A percentile compares a stretch with the other conserved stretches of the same genome.
These are phyloP conservation scores for Sporobolomyces pararoseus DNA, from an alignment of 768 basidiomycete genomes.

Conservation along the genomic window DNA sequence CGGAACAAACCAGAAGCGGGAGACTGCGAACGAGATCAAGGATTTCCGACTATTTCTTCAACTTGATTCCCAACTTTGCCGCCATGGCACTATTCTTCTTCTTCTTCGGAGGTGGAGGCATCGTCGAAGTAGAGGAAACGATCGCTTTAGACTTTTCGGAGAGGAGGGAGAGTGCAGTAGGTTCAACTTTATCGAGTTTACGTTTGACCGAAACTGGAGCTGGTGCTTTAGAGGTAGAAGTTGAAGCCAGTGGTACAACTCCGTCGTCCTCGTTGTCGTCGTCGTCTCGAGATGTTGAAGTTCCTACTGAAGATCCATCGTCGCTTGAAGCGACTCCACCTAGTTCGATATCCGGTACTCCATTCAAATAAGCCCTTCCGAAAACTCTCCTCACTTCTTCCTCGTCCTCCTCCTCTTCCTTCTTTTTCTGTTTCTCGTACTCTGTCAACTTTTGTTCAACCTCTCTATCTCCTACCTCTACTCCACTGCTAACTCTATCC, in stretches of 20 bases:
- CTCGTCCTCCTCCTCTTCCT: constrained; percentile 88
- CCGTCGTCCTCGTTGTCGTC: no score
- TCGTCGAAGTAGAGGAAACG: constrained; percentile 54
- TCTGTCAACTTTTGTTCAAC: constrained; percentile 62
- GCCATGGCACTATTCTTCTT: constrained; percentile 57
- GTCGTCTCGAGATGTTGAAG: constrained; percentile 44
- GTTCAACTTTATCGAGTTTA: constrained; percentile 75
- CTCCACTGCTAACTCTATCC: constrained; percentile 55
- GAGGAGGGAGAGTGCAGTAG: constrained; percentile 64
- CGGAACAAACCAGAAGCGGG: background rate
- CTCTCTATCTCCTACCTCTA: constrained; percentile 58
- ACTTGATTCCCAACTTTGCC: constrained; percentile 68
- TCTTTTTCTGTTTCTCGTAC: constrained; percentile 56
- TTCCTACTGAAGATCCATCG: constrained; percentile 45
- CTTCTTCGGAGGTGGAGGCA: constrained; percentile 57
- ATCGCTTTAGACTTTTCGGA: constrained; percentile 64
- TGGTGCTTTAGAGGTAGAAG: constrained; percentile 20
- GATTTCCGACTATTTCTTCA: constrained; percentile 46
- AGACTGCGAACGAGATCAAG: background rate
- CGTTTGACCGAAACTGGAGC: constrained; percentile 57
- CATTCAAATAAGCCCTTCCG: constrained; percentile 58
- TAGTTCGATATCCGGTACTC: constrained; percentile 42
- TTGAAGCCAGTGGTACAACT: constrained; percentile 44
- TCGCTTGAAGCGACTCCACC: constrained; percentile 27
- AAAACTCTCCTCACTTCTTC: constrained; percentile 81